Base-by-base conservation (phyloP, 805 yeast species). In the Candida qinlingensis region DNA sequence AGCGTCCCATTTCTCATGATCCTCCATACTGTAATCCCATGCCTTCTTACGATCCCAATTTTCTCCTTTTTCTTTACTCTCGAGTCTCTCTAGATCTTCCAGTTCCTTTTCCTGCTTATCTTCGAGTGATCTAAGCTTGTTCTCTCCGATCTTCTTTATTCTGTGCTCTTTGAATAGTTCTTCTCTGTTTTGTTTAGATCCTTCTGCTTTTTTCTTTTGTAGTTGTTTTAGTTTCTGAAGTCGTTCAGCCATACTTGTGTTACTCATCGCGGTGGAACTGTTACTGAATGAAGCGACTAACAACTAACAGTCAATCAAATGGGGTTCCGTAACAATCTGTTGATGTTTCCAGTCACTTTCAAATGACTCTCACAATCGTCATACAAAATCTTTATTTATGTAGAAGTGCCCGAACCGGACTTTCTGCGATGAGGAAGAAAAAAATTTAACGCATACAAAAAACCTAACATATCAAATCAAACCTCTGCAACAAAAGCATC, bases 1-100 rank as follows among this genome's bases (percentile, higher is more conserved):
- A 30, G 58, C 66, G 27, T 80, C 76, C 90, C 90, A 85, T 46
- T 69, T 68, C 53, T 81, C 85, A 48, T 80, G 73, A 46, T 86
- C 87, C 46, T 80, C 85, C 5, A 83, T 74, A 0, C 86, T 75
- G 65, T 79, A 78, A 47, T 77, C 77, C 76, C 77, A 69, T 44
- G 73, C 77, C 46, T 72, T 68, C 47, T 65, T 59, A 28, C 79
- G 64, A 38, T 72, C 76, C 44, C 58, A 65, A 45, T 71, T 71
- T 37, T 68, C 71, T 1, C 75, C 77, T 10, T 57, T 58, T 10
- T 67, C 71, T 34, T 59, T 44, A 0, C 46, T 31, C 28, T 55
- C 58, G 0, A 53, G 28, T 52, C 64, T 64, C 3, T 70, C 71
- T 3, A 68, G 57, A 48, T 72, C 75, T 9, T 65, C 62, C 39